Conservation (phyloP, 805 yeast genomes). For the Candida sonorensis region DNA sequence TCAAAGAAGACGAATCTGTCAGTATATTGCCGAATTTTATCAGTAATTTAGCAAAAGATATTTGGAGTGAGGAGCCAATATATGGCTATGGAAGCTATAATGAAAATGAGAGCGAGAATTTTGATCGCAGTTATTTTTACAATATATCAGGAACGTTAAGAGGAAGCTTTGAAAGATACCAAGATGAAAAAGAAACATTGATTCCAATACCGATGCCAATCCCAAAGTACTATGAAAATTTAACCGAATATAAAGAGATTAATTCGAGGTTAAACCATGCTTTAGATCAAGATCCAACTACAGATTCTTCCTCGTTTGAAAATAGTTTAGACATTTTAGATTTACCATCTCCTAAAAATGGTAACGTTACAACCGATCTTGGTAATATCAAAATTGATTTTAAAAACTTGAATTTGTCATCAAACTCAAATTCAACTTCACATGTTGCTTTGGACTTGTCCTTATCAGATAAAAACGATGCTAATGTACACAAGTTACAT, state of each 20-base stretch:
- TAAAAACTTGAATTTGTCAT: constrained; percentile 10
- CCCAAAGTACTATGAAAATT: constrained; percentile 21
- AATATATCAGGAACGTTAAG: constrained; percentile 43
- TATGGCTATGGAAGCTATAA: too few relatives aligned
- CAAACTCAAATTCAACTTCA: constrained; percentile 22
- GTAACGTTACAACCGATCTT: constrained; percentile 21
- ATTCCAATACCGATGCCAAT: constrained; percentile 23
- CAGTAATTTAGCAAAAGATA: constrained; percentile 36
- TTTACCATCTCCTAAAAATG: constrained; percentile 9
- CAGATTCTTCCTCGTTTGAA: constrained; percentile 11
- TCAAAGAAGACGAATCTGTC: constrained; percentile 42
- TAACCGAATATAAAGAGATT: constrained; percentile 16
- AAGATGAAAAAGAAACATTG: constrained; percentile 8
- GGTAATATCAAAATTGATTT: constrained; percentile 19
- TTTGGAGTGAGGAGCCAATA: constrained; percentile 48
- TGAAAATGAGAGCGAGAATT: too few relatives aligned
- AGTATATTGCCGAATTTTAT: constrained; percentile 57
- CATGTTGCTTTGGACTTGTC: constrained; percentile 25
- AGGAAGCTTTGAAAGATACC: constrained; percentile 32
- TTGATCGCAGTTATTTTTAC: too few relatives aligned
- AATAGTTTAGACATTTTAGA: constrained; percentile 4
- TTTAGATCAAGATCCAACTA: constrained; percentile 8
- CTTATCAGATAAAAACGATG: constrained; percentile 39
- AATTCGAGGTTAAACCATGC: constrained; percentile 4
- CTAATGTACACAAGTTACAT: constrained; percentile 41